Evolutionary conservation across 352 stramenopile species (phyloP), one percentile per base, ranked within the genome.

Genomic region (Phytophthora rubi): DNA sequence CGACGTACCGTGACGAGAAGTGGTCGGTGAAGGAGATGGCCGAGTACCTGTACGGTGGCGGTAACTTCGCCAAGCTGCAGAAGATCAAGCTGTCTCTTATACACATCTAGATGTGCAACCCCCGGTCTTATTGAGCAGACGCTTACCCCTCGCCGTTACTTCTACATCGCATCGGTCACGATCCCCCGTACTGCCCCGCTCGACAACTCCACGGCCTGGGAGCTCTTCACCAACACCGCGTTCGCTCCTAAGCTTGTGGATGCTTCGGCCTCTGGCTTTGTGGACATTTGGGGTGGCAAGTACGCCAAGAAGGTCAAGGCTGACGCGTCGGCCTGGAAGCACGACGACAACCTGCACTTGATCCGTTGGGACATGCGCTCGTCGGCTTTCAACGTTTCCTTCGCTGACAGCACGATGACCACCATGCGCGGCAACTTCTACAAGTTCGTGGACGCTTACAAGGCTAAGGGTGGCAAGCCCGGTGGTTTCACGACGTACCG

Each of bases 161-260:
- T 76, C 58, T 76, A 72, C 62, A 68, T 76, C 23, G 37, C 57
- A 57, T 76, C 68, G n/a, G 68, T 76, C 57, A 76, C 68, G 13
- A 72, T 76, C 12, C 68, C 68, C 18, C 26, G 53, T 26, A 8
- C 44, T 7, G 65, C 45, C 15, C 68, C 68, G 16, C 62, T 75
- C 15, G 39, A 47, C 45, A 75, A 75, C 47, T 3, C 35, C 1
- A 72, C 68, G 1, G 68, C 68, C 9, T 72, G 62, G 63, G 48
- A 61, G 8, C 45, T 76, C 0, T 72, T 68, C 21, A 12, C 68
- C 37, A 51, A 33, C 53, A 71, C 68, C 1, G 68, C 62, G 12
- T 72, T 21, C 52, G 53, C 57, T 16, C 58, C 68, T 12, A 65
- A 71, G 57, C 56, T 76, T n/a, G 1, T 35, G 35, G 68, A 68